Evolutionary conservation across 1,284 basidiomycete species (phyloP), one percentile per base, ranked within the genome.

Genomic region (Cystobasidium pallidum): DNA sequence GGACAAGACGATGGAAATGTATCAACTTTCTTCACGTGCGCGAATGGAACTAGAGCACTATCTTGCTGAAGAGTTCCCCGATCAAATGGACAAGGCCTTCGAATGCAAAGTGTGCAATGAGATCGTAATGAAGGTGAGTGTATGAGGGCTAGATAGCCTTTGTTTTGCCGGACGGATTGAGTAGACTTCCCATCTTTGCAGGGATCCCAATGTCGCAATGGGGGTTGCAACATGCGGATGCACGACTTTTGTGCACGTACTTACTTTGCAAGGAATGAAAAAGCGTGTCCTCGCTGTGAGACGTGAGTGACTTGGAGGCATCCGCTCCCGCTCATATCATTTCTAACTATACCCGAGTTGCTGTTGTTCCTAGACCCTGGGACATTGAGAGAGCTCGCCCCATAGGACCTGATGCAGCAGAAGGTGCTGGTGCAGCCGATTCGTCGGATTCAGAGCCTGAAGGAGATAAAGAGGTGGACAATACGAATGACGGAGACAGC

Each of bases 61-160:
- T 78, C 84, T 94, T 66, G 88, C 87, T 76, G 84, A 86, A 28
- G 88, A 87, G 17, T 94, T 89, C 79, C 84, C 88, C 0, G 87
- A 90, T 3, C 87, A 78, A 28, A 77, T 88, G 55, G 74, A 75
- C 19, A 66, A 70, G 52, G 63, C 45, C 6, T 61, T 41, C 41
- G 71, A 90, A 75, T 94, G 91, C 77, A 86, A 85, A 1, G 85
- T 88, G 63, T 94, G 92, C 82, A 81, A 86, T 75, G 88, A 91
- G 81, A 87, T 90, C 65, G 73, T 83, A 39, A 77, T 66, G 62
- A 71, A 49, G 66, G 76, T 75, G 17, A 66, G 64, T 41, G 7
- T 13, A 13, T 24, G 36, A 30, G 26, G 58, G 41, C 21, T 34
- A 10, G 21, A 15, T 54, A 39, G 26, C 10, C 28, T 8, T 15